A percentile compares a stretch with the other conserved stretches of the same genome.
These are phyloP conservation scores for Neurospora sp. DNA, from an alignment of 495 filamentous ascomycete species.

Conservation along the genomic window DNA sequence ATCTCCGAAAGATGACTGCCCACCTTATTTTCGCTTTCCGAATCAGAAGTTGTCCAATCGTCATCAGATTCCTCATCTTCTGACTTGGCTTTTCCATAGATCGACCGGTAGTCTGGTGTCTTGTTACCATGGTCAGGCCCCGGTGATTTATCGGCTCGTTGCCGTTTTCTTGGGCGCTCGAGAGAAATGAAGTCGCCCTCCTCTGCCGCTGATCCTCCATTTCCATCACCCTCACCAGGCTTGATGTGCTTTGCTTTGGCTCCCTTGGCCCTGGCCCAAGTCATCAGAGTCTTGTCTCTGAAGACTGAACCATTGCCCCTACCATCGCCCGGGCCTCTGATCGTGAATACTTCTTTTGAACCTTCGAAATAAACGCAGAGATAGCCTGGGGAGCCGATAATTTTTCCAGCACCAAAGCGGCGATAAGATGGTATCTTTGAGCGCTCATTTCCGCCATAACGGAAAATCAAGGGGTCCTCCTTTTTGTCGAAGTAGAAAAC, in stretches of 20 bases:
- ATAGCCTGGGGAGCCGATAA: slow-evolving; percentile 28
- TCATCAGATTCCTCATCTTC: slow-evolving; percentile 26
- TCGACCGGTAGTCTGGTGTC: slow-evolving; percentile 59
- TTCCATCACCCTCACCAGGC: neutral
- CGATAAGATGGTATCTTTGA: slow-evolving; percentile 29
- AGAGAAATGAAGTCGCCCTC: slow-evolving; percentile 30
- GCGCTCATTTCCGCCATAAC: slow-evolving; percentile 33
- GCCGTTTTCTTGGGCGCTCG: slow-evolving; percentile 27
- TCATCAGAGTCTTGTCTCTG: slow-evolving; percentile 26
- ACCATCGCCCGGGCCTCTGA: slow-evolving; percentile 8
- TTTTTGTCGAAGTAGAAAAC: slow-evolving; percentile 30
- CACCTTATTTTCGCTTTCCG: slow-evolving; percentile 30
- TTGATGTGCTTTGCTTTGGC: slow-evolving; percentile 20
- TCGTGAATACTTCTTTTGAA: slow-evolving; percentile 25
- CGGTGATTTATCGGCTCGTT: slow-evolving; percentile 16
- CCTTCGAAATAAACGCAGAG: slow-evolving; percentile 27
- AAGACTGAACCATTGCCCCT: slow-evolving; percentile 25
- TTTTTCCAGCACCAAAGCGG: slow-evolving; percentile 27
- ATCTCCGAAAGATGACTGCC: slow-evolving; percentile 10
- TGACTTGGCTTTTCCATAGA: slow-evolving; percentile 50
- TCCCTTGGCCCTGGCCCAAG: slow-evolving; percentile 10
- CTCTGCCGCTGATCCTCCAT: neutral
- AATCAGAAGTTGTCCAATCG: slow-evolving; percentile 34
- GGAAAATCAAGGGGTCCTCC: slow-evolving; percentile 34
- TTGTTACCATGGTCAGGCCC: slow-evolving; percentile 25